Percentiles rank a stretch among this genome's conserved stretches.
These are phyloP conservation scores for Pythium sukuiense DNA, from an alignment of 352 stramenopile genomes.

Conservation along the genomic window DNA sequence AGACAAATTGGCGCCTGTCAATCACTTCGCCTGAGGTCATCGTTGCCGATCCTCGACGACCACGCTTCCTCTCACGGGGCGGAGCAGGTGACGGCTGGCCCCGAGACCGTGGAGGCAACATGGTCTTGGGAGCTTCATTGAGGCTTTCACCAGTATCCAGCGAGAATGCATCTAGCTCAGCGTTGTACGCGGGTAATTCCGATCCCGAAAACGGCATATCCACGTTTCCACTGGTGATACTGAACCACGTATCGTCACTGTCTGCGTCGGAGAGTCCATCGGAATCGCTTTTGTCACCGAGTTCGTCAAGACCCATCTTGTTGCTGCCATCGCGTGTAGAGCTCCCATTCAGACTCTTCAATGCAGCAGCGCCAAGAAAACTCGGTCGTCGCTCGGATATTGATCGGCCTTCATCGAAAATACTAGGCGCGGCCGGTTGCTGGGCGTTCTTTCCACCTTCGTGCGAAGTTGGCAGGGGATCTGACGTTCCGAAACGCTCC, in stretches of 20 bases:
- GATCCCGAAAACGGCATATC: conserved; percentile 24
- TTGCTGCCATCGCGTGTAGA: conserved; percentile 26
- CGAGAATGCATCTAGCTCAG: conserved; percentile 26
- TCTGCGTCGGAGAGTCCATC: conserved; percentile 70
- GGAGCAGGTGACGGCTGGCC: not conserved
- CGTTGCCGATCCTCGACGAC: conserved; percentile 24
- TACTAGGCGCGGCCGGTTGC: conserved; percentile 12
- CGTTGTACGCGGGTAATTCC: not conserved
- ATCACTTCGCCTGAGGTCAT: conserved; percentile 48
- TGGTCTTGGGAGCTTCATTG: not conserved
- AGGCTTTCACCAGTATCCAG: conserved; percentile 1
- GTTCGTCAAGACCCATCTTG: conserved; percentile 28
- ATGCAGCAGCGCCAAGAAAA: conserved; percentile 48
- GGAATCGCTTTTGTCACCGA: conserved; percentile 32
- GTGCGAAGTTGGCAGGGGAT: not conserved
- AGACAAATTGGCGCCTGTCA: conserved; percentile 72
- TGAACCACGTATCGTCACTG: conserved; percentile 91
- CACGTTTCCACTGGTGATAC: conserved; percentile 70
- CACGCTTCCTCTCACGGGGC: conserved; percentile 12
- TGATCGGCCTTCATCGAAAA: conserved; percentile 31
- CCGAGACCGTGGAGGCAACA: conserved; percentile 1
- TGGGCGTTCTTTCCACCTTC: conserved; percentile 1
- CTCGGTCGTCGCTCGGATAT: conserved; percentile 28
- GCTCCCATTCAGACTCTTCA: conserved; percentile 57
- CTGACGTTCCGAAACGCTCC: conserved; percentile 47